Base-by-base conservation (phyloP, 106 monocot genomes). In the Apostasia ramifera region DNA sequence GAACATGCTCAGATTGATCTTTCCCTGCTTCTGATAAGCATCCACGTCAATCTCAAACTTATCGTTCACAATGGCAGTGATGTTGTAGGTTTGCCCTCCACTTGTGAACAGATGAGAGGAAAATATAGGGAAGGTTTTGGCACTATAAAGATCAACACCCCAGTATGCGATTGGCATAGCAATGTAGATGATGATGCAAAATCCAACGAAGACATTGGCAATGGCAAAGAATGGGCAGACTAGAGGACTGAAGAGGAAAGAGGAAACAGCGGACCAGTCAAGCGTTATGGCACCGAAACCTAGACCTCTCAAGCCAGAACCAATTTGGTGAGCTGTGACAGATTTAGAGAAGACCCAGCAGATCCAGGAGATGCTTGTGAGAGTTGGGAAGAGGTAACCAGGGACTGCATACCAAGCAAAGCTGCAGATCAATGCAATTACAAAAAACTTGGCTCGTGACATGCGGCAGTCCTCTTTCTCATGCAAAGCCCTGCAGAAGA, bases 171-270 rank as follows among this genome's bases (percentile, higher is more conserved):
- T 11, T 0, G 95, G 95, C 6, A 77, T 78, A 50, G 75, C 70
- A 11, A 88, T n/a, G 65, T 95, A 95, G 51, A 91, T 37, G 11
- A 86, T 57, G 8, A 82, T 0, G 40, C 76, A 53, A 47, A 78
- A 95, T 54, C 95, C 95, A 7, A 82, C 40, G 61, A 88, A 95
- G 61, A 89, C 68, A 69, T 95, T 95, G 71, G 55, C 75, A 45
- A 88, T 91, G 78, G 95, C 85, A 8, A 91, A 95, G 86, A 95
- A 95, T 5, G 95, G 95, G 74, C 73, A 78, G 52, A 91, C 60
- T 0, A 95, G 82, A 2, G 95, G 95, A 66, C 91, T 91, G 82
- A 76, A 80, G 76, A 95, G 81, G 80, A 83, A 95, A n/a, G 95
- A 88, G 53, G 91, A 77, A 41, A 91, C 75, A 1, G 91, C 73